Percentiles rank a stretch among this genome's conserved stretches.
phyloP scores from a whole-genome alignment of 129 eudicot species.

The Silybum marianum region DNA sequence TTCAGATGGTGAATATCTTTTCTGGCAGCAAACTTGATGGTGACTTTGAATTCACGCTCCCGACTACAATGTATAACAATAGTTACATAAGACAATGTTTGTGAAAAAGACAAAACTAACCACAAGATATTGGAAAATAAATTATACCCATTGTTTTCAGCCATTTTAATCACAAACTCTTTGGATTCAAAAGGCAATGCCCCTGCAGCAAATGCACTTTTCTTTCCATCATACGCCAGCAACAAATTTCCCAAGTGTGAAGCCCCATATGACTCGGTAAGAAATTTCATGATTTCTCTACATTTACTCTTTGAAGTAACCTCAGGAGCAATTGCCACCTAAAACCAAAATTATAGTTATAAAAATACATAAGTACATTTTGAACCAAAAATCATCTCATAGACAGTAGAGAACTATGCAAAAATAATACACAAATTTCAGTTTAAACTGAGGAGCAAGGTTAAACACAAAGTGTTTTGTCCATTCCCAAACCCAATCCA shows the following conservation, averaged over 20 bases:
- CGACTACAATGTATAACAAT: conserved; percentile 39
- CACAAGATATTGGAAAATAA: neutral
- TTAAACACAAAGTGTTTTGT: neutral
- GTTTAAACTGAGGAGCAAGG: neutral
- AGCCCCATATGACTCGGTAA: conserved; percentile 25
- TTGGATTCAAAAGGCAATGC: conserved; percentile 62
- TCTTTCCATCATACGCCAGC: conserved; percentile 78
- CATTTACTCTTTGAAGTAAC: conserved; percentile 58
- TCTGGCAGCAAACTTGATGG: conserved; percentile 66
- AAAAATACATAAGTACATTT: neutral
- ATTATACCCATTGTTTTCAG: conserved; percentile 35
- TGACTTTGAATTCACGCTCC: conserved; percentile 55
- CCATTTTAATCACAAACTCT: conserved; percentile 58
- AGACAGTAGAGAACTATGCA: neutral
- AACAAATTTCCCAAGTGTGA: conserved; percentile 53
- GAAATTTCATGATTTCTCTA: conserved; percentile 47
- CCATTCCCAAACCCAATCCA: neutral
- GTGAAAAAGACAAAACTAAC: neutral
- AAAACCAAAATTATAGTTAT: conserved; percentile 1
- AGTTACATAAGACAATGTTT: neutral
- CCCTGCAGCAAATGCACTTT: conserved; percentile 70
- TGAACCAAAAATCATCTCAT: neutral
- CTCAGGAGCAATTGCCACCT: conserved; percentile 85
- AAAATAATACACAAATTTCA: neutral
- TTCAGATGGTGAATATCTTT: conserved; percentile 56